Conservation (phyloP, 345 rosid genomes). For the Pistacia integerrima region DNA sequence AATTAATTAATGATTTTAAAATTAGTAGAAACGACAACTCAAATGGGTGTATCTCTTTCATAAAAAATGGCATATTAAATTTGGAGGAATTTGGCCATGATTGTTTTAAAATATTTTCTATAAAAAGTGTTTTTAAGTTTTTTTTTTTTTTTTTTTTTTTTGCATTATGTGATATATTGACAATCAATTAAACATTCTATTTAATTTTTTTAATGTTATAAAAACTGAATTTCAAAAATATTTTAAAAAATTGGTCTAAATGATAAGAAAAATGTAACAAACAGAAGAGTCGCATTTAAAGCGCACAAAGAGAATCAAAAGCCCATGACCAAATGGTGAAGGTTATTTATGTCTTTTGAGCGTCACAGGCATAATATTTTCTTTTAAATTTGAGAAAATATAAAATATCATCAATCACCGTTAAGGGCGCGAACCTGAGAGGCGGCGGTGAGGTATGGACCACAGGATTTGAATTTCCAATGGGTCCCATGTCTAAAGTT, state of each 20-base stretch:
- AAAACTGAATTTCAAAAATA: too few relatives aligned
- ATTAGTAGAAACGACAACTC: too few relatives aligned
- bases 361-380: background rate
- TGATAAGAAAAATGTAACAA: background rate
- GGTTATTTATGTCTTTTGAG: conserved; percentile 29
- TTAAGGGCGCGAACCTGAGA: conserved; percentile 37
- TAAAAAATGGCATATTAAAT: too few relatives aligned
- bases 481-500: conserved; percentile 23
- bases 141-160: background rate
- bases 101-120: background rate
- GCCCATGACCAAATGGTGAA: conserved; percentile 10
- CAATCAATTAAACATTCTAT: too few relatives aligned
- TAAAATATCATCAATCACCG: conserved; percentile 33
- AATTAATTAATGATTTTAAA: too few relatives aligned
- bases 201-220: too few relatives aligned
- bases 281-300: background rate
- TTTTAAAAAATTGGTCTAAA: too few relatives aligned
- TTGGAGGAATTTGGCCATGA: too few relatives aligned
- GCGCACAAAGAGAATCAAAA: background rate
- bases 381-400: background rate
- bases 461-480: conserved; percentile 29
- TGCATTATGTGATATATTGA: too few relatives aligned
- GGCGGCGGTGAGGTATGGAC: conserved; percentile 30
- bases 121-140: background rate
- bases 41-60: too few relatives aligned